A percentile compares a stretch with the other conserved stretches of the same genome.
These are phyloP conservation scores for Hagleromyces aurorensis DNA, from an alignment of 805 yeast genomes.

Conservation along the genomic window DNA sequence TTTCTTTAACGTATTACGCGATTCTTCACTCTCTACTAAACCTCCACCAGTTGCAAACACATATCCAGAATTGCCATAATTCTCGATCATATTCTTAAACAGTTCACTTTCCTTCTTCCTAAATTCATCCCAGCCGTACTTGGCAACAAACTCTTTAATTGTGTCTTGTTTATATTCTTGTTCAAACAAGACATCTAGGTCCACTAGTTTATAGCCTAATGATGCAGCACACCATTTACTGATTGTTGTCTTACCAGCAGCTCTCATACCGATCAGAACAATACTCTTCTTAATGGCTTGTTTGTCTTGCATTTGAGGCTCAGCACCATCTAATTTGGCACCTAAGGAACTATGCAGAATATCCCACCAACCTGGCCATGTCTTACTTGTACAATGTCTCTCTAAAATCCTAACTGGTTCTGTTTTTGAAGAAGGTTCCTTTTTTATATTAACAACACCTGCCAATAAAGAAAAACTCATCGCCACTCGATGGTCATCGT, in stretches of 20 bases:
- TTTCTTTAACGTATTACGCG: slow-evolving; percentile 54
- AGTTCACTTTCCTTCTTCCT: slow-evolving; percentile 57
- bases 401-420: slow-evolving; percentile 67
- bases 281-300: slow-evolving; percentile 36
- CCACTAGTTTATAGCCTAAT: slow-evolving; percentile 61
- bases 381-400: slow-evolving; percentile 89
- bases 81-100: slow-evolving; percentile 38
- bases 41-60: slow-evolving; percentile 97
- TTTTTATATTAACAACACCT: slow-evolving; percentile 41
- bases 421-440: slow-evolving; percentile 11
- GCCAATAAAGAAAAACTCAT: slow-evolving; percentile 92
- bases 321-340: slow-evolving; percentile 64
- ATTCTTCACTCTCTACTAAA: slow-evolving; percentile 66
- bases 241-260: slow-evolving; percentile 89
- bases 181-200: slow-evolving; percentile 70
- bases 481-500: slow-evolving; percentile 97
- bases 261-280: slow-evolving; percentile 92
- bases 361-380: slow-evolving; percentile 99
- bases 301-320: slow-evolving; percentile 30
- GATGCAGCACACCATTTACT: slow-evolving; percentile 69
- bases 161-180: slow-evolving; percentile 35
- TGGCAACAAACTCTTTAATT: slow-evolving; percentile 54
- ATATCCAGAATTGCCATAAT: slow-evolving; percentile 40
- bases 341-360: slow-evolving; percentile 62
- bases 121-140: slow-evolving; percentile 82